Base-by-base conservation (phyloP, 768 basidiomycete species). In the Podaxis pistillaris region DNA sequence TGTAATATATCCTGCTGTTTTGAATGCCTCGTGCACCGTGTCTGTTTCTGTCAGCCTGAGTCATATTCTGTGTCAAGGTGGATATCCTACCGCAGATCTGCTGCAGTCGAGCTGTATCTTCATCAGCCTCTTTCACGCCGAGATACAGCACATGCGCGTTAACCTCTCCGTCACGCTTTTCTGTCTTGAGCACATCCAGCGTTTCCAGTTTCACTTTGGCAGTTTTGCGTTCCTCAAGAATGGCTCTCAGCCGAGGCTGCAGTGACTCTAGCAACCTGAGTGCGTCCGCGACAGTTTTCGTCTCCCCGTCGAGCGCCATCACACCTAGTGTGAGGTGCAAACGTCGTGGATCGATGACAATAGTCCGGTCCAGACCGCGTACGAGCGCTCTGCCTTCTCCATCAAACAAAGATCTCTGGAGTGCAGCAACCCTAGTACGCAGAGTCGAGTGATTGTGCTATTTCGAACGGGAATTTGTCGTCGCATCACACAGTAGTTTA, bases 271-370 rank as follows among this genome's bases (percentile, higher is more conserved):
- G 72, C 36, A 86, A 76, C 0, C 71, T 67, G 7, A 85, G 74
- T 0, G 84, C 85, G 2, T 70, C 72, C 0, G 71, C 33, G 7
- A 84, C 67, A 0, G 82, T 81, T 38, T 67, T 72, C 13, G 36
- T 63, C 0, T 75, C 68, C 17, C 70, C 65, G 6, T 73, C 71
- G 37, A 91, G 84, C 0, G 82, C 74, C 87, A 93, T 88, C 0
- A 91, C 89, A 1, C 90, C 90, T 1, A 93, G 74, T 0, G 90
- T 92, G 61, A 92, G 73, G 71, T 93, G 90, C 47, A 91, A 73
- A n/a, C 89, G 72, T 9, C 78, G 68, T 0, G 83, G 82, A 47
- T 81, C 77, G 59, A 91, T 79, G 58, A 89, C 71, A 66, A 92
- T 84, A 2, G 82, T 78, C 8, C 67, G 68, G 71, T 93, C 87